Evolutionary conservation across 192 early-diverging fungal genomes (phyloP), one percentile per base, ranked within the genome.

Genomic region (Mortierella antarctica): DNA sequence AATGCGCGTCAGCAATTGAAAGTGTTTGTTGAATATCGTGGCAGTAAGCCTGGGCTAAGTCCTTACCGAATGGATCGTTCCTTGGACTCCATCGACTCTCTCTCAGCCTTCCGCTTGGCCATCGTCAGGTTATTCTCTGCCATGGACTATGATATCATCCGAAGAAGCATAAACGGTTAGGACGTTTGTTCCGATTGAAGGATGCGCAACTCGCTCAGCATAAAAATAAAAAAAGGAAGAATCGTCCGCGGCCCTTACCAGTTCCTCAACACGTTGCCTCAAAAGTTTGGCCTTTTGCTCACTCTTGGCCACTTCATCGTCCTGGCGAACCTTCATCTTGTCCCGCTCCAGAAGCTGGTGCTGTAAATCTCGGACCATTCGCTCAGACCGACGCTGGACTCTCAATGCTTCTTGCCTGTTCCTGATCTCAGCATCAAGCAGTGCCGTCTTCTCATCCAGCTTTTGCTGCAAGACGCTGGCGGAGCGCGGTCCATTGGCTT

Each of bases 331-430:
- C 84, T 92, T 91, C 44, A 85, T 71, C 82, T 95, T 95, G 41
- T 97, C 94, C 62, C 88, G 85, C 82, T 97, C 96, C 40, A 84
- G 79, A 10, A 97, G 74, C 70, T 96, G 94, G 84, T 93, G 94
- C 83, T 96, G 95, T 61, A 96, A 83, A 83, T 96, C 94, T 17
- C 94, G 88, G 69, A 96, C 89, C 63, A 89, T 86, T 63, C 95
- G 86, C 71, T 97, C 95, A n/a, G 73, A 82, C 51, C 91, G 90
- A 31, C 93, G 87, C 20, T 86, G 74, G 23, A 84, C 84, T 65
- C 90, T 84, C 10, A 87, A 57, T 1, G 88, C 73, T 73, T 92
- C 91, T 56, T 84, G 78, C 67, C 93, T 91, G 72, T 92, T 92
- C 53, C 84, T 83, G 69, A 85, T 87, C 69, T 93, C 92, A 14